A percentile compares a stretch with the other conserved stretches of the same genome.
Evolutionary conservation across 225 moss, liverwort and hornwort species (phyloP).

Genomic region (Takakia lepidozioides): DNA sequence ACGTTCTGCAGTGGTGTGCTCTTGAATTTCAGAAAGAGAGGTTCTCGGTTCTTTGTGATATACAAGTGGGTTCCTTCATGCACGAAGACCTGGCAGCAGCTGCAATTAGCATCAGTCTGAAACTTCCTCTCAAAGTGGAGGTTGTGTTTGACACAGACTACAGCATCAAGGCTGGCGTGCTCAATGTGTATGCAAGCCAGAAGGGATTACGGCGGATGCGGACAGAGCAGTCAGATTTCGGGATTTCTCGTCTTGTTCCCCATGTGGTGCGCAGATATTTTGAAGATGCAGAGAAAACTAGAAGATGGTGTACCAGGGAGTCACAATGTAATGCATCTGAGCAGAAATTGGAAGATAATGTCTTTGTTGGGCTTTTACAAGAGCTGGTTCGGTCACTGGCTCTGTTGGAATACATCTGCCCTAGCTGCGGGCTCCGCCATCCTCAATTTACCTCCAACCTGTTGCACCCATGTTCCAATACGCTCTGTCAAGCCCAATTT

Average conservation of each 20-base stretch:
- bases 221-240: neutral
- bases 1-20: slow-evolving; percentile 4
- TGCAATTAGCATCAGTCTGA: neutral
- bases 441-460: neutral
- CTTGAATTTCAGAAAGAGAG: neutral
- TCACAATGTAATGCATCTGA: neutral
- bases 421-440: neutral
- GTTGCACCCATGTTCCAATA: neutral
- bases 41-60: neutral
- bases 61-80: slow-evolving; percentile 1
- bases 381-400: neutral
- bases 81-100: neutral
- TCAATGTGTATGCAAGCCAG: neutral
- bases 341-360: neutral
- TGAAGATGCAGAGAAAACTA: neutral
- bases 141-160: neutral
- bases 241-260: slow-evolving; percentile 3
- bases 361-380: slow-evolving; percentile 1
- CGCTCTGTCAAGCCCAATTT: slow-evolving; percentile 4
- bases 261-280: neutral
- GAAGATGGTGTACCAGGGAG: neutral
- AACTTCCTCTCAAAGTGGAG: slow-evolving; percentile 3
- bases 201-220: neutral
- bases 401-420: neutral
- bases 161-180: neutral